Evolutionary conservation across 305 asterid species (phyloP), one percentile per base, ranked within the genome.

Genomic region (Solanum hybrid): DNA sequence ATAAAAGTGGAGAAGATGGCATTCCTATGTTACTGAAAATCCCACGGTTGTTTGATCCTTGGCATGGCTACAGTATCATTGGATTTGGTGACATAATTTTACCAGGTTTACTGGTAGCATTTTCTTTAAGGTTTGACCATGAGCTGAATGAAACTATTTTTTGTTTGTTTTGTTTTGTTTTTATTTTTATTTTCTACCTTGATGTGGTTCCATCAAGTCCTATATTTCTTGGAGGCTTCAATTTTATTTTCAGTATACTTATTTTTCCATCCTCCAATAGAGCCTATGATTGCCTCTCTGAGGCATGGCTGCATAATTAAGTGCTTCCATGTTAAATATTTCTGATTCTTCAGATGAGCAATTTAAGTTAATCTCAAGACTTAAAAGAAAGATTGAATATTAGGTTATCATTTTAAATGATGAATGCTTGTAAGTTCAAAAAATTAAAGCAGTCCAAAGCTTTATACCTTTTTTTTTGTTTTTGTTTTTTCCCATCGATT

Each of bases 11-110:
- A 84, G 99, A 97, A 94, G 98, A 97, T 89, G 99, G 99, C 86
- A 97, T 97, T 24, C 99, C 99, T 2, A 97, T 97, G 99, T 95
- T 97, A n/a, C 91, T 97, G 77, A 97, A 97, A 92, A 97, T 97
- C 86, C 99, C 99, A 40, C 92, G 99, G 31, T 92, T 97, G 98
- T 97, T 95, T 92, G 99, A 97, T 92, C 98, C 98, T 61, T 97
- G 99, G 99, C 98, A 98, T 75, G 99, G 99, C 90, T 97, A 95
- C 91, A 97, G 99, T 91, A 94, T 97, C 79, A 98, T 98, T 29
- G 99, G 99, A n/a, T 98, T 98, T 89, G 99, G 99, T 37, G 99
- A 98, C 92, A 96, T 98, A 64, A 96, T 98, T 87, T 91, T 98
- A 90, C 99, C 99, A 5, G 99, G 98, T 90, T 91, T 98, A 39